Percentiles rank a stretch among this genome's conserved stretches.
Conservation (phyloP, 768 basidiomycete genomes). For the Leccinum truebloodii region DNA sequence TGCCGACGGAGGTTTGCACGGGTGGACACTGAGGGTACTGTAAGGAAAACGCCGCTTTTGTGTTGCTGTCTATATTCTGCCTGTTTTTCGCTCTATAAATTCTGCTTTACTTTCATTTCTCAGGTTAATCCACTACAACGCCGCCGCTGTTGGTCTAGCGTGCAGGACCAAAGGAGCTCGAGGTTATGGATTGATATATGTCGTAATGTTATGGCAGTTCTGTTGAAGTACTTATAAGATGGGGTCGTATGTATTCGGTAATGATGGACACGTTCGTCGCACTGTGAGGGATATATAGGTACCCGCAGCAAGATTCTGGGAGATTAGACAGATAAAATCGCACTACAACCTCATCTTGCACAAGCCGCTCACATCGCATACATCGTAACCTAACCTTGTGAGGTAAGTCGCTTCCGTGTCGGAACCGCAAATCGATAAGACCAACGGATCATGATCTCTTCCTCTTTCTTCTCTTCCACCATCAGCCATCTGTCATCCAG, state of each 20-base stretch:
- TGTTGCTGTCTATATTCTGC: conserved; percentile 26
- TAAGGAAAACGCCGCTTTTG: conserved; percentile 38
- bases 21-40: conserved; percentile 81
- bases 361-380: conserved; percentile 9
- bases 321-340: conserved; percentile 15
- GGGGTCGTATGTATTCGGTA: conserved; percentile 5
- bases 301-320: not conserved
- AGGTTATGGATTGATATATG: conserved; percentile 20
- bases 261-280: conserved; percentile 31
- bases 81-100: conserved; percentile 31
- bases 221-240: conserved; percentile 7
- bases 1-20: conserved; percentile 65
- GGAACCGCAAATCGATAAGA: conserved; percentile 20
- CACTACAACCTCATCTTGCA: not conserved
- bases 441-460: conserved; percentile 7
- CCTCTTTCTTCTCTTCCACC: conserved; percentile 14
- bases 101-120: conserved; percentile 19
- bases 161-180: conserved; percentile 12
- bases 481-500: conserved; percentile 16
- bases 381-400: conserved; percentile 11
- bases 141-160: conserved; percentile 13
- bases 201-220: conserved; percentile 27
- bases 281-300: not conserved
- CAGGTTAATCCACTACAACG: conserved; percentile 6
- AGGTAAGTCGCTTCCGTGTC: conserved; percentile 22